These are phyloP conservation scores for Saturnispora kantuleensis DNA, from an alignment of 805 yeast species.

Conservation along the genomic window DNA sequence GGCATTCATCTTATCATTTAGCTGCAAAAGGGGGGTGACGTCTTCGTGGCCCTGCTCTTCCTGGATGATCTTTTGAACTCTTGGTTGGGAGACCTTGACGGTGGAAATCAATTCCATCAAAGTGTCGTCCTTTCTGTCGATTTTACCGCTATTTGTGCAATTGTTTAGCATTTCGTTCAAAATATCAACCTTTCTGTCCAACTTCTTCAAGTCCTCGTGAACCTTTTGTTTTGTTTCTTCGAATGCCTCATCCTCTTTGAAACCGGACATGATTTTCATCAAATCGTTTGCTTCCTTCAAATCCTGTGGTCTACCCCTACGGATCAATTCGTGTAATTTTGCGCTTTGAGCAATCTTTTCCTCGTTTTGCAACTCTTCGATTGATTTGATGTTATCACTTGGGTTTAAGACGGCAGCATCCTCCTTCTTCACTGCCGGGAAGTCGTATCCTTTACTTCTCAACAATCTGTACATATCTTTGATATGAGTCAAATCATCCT, in stretches of 20 bases:
- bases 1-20: conserved; percentile 69
- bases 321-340: conserved; percentile 86
- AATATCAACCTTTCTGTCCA: conserved; percentile 77
- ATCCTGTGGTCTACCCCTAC: conserved; percentile 94
- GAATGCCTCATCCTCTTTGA: conserved; percentile 67
- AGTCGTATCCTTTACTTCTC: conserved; percentile 80
- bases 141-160: conserved; percentile 31
- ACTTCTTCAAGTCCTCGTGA: conserved; percentile 72
- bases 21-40: conserved; percentile 50
- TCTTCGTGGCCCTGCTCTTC: conserved; percentile 68
- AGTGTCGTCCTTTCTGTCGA: conserved; percentile 55
- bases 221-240: conserved; percentile 70
- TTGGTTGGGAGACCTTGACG: conserved; percentile 78
- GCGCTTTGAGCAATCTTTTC: conserved; percentile 91
- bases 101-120: conserved; percentile 67
- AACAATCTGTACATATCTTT: conserved; percentile 93
- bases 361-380: conserved; percentile 85
- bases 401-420: conserved; percentile 93
- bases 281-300: conserved; percentile 91
- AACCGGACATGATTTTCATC: conserved; percentile 98
- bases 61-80: conserved; percentile 70
- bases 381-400: conserved; percentile 72
- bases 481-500: conserved; percentile 84
- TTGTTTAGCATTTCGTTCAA: conserved; percentile 75
- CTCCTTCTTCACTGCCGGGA: conserved; percentile 84